Percentiles rank a stretch among this genome's conserved stretches.
Conservation (phyloP, 495 filamentous ascomycete genomes). For the Delitschia confertaspora region DNA sequence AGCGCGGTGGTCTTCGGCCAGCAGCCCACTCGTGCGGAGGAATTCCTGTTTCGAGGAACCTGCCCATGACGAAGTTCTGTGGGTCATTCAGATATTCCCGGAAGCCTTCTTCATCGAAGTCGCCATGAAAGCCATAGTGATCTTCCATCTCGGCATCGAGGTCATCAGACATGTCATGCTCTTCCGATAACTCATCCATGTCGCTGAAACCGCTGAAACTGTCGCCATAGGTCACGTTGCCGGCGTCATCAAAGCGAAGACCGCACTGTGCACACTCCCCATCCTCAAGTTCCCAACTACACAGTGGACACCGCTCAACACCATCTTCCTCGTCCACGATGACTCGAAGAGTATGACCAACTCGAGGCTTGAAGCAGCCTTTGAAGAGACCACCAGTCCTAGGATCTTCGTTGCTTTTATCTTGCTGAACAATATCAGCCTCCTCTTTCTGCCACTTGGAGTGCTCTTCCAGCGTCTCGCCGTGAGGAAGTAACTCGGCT, state of each 20-base stretch:
- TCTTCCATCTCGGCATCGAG: constrained; percentile 30
- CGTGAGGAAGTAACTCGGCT: constrained; percentile 53
- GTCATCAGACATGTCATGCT: constrained; percentile 28
- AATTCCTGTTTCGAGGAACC: constrained; percentile 22
- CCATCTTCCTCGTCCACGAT: constrained; percentile 54
- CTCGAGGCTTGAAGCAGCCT: constrained; percentile 48
- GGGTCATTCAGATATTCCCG: constrained; percentile 19
- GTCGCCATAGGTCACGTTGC: constrained; percentile 20
- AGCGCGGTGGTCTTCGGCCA: constrained; percentile 13
- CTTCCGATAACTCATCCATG: constrained; percentile 30
- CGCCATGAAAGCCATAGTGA: constrained; percentile 16
- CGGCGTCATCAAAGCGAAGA: constrained; percentile 39
- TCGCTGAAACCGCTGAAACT: constrained; percentile 31
- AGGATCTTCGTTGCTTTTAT: constrained; percentile 43
- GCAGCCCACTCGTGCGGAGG: constrained; percentile 6
- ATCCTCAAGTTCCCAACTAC: constrained; percentile 57
- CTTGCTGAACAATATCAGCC: constrained; percentile 40
- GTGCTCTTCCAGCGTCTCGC: constrained; percentile 55
- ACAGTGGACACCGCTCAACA: constrained; percentile 55
- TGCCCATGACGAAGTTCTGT: constrained; percentile 14
- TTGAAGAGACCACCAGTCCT: constrained; percentile 53
- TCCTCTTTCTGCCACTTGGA: constrained; percentile 51
- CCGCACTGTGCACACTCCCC: constrained; percentile 49
- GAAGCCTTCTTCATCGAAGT: constrained; percentile 20
- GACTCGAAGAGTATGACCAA: constrained; percentile 21